Conservation (phyloP, 2,329 filamentous ascomycete species). For the Mariannaea sp. region DNA sequence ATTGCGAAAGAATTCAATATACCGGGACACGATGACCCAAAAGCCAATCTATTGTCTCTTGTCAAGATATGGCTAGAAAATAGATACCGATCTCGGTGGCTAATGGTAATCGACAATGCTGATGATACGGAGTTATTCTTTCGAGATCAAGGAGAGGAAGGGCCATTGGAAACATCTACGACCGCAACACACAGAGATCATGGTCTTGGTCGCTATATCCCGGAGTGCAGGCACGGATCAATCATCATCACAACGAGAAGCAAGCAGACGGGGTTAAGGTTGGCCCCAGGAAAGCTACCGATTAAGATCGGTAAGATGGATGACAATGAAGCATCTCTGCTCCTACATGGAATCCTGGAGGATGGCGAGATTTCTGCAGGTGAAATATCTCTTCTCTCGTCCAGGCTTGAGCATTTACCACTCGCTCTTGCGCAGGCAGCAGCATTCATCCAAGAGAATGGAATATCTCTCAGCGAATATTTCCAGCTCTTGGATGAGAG, state of each 20-base stretch:
- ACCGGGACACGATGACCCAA: conserved; percentile 29
- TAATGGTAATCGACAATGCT: conserved; percentile 31
- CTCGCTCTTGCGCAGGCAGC: conserved; percentile 44
- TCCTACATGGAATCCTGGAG: conserved; percentile 31
- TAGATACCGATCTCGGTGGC: conserved; percentile 7
- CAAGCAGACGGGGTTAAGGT: conserved; percentile 35
- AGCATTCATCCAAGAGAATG: conserved; percentile 42
- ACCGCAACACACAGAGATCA: background rate
- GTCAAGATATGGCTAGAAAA: conserved; percentile 41
- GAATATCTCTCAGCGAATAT: conserved; percentile 34
- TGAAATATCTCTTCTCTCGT: conserved; percentile 27
- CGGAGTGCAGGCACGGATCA: conserved; percentile 38
- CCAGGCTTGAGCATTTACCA: conserved; percentile 39
- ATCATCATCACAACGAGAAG: conserved; percentile 44
- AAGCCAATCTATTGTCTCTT: conserved; percentile 30
- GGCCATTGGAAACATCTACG: background rate
- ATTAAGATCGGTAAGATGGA: conserved; percentile 40
- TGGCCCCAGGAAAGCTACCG: conserved; percentile 27
- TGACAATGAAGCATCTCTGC: conserved; percentile 29
- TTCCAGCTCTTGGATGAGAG: conserved; percentile 33
- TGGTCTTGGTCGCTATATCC: conserved; percentile 23
- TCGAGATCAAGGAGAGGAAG: background rate
- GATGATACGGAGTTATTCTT: conserved; percentile 29
- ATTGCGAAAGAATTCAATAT: conserved; percentile 42
- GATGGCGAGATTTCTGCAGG: background rate